Conservation (phyloP, 305 asterid genomes). For the Fraxinus ornus region DNA sequence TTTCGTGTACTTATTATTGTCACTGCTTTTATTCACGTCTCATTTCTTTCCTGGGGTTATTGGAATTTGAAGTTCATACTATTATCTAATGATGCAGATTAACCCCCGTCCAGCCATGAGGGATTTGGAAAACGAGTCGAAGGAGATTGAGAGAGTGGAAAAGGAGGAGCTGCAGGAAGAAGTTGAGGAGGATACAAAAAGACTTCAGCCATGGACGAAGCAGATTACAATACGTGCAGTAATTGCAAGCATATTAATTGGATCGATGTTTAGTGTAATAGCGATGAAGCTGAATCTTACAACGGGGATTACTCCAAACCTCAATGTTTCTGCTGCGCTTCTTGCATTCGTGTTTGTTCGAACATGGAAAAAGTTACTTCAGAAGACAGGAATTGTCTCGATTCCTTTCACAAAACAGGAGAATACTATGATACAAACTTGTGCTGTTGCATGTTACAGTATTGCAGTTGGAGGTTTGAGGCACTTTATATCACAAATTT, state of each 20-base stretch:
- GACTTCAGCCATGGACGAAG: conserved; percentile 49
- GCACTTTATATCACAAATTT: not conserved
- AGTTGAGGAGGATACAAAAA: conserved; percentile 22
- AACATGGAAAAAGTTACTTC: conserved; percentile 47
- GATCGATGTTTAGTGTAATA: conserved; percentile 53
- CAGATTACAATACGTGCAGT: conserved; percentile 52
- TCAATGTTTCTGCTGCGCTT: conserved; percentile 71
- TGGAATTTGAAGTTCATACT: not conserved
- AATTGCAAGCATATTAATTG: conserved; percentile 48
- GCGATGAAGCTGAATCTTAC: conserved; percentile 67
- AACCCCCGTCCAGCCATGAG: conserved; percentile 15
- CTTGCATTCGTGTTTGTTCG: conserved; percentile 52
- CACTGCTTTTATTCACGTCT: not conserved
- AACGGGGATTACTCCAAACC: conserved; percentile 61
- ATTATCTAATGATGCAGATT: not conserved
- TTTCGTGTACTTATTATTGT: not conserved
- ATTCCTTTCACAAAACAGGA: conserved; percentile 64
- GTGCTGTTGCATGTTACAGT: conserved; percentile 70
- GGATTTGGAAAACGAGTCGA: conserved; percentile 9
- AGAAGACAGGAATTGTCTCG: conserved; percentile 35
- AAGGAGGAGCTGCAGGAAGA: conserved; percentile 7
- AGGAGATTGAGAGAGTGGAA: conserved; percentile 19
- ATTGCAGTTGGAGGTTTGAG: conserved; percentile 60
- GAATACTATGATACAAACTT: conserved; percentile 69
- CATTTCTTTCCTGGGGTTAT: not conserved